These are phyloP conservation scores for Apiotrichum siamense DNA, from an alignment of 1,284 basidiomycete genomes.

Conservation along the genomic window DNA sequence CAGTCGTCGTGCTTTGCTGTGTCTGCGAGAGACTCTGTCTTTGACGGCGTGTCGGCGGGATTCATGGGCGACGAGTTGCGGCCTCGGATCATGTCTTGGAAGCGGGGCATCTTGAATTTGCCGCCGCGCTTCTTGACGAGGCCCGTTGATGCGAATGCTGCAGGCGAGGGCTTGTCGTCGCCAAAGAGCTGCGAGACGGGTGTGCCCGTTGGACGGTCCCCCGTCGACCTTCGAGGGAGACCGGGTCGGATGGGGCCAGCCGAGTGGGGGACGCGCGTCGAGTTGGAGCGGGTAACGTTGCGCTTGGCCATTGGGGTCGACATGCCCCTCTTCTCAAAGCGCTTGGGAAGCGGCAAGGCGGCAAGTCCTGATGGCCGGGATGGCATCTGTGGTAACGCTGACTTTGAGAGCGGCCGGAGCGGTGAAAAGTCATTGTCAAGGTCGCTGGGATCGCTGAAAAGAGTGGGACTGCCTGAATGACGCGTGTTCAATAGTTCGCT, in stretches of 20 bases:
- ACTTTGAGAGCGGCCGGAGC: neutral
- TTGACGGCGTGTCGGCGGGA: neutral
- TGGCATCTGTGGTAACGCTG: neutral
- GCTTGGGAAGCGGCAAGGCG: neutral
- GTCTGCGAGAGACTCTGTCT: neutral
- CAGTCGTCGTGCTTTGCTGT: slow-evolving; percentile 7
- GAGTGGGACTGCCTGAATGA: neutral
- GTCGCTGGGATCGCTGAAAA: slow-evolving; percentile 8
- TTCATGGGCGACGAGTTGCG: slow-evolving; percentile 5
- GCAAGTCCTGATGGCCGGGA: neutral
- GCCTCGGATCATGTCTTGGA: slow-evolving; percentile 16
- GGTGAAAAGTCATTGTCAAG: slow-evolving; percentile 2
- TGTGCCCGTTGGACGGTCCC: slow-evolving; percentile 12
- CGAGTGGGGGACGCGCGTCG: neutral
- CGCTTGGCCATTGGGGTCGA: neutral
- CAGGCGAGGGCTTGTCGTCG: slow-evolving; percentile 42
- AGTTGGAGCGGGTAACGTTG: neutral
- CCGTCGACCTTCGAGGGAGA: neutral
- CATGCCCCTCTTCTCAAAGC: neutral
- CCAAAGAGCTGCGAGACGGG: slow-evolving; percentile 35
- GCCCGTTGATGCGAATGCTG: slow-evolving; percentile 44
- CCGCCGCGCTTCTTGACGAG: slow-evolving; percentile 44
- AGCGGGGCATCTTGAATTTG: slow-evolving; percentile 24
- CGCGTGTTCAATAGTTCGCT: slow-evolving; percentile 5
- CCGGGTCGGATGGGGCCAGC: slow-evolving; percentile 1